These are phyloP conservation scores for Trifolium pratense DNA, from an alignment of 306 rosid species.

Conservation along the genomic window DNA sequence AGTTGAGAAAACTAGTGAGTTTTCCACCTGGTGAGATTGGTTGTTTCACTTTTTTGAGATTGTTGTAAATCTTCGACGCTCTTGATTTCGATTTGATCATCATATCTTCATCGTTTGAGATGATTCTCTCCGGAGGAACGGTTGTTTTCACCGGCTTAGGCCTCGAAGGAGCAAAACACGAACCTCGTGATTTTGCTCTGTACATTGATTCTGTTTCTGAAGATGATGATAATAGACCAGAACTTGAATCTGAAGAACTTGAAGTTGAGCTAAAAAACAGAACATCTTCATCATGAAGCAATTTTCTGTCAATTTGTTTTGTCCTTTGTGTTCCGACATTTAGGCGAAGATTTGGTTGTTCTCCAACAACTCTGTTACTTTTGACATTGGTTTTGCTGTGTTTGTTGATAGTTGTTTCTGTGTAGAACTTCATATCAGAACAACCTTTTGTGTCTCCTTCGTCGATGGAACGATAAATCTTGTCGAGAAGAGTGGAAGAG, in stretches of 20 bases:
- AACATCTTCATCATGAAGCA: conserved; percentile 48
- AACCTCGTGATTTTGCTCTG: conserved; percentile 46
- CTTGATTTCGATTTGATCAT: conserved; percentile 74
- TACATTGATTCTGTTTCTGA: conserved; percentile 78
- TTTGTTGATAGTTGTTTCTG: conserved; percentile 48
- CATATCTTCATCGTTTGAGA: conserved; percentile 35
- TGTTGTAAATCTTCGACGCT: conserved; percentile 75
- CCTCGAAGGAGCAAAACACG: conserved; percentile 61
- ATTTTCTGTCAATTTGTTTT: conserved; percentile 40
- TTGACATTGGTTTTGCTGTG: conserved; percentile 50
- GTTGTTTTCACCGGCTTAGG: conserved; percentile 60
- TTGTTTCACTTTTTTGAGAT: conserved; percentile 86
- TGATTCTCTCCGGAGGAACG: conserved; percentile 34
- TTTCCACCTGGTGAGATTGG: conserved; percentile 87
- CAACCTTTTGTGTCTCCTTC: conserved; percentile 46
- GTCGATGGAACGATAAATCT: conserved; percentile 86
- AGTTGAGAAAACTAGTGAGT: conserved; percentile 70
- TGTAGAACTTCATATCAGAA: conserved; percentile 52
- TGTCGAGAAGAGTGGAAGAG: conserved; percentile 78
- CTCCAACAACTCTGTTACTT: conserved; percentile 29
- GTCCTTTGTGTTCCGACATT: conserved; percentile 45
- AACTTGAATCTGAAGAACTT: conserved; percentile 83
- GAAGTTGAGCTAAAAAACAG: conserved; percentile 76
- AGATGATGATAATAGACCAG: conserved; percentile 76
- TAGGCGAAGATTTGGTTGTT: conserved; percentile 44